Evolutionary conservation across 1,139 yeast species (phyloP), one percentile per base, ranked within the genome.

Genomic region (Hemisphaericaspora subhashii): DNA sequence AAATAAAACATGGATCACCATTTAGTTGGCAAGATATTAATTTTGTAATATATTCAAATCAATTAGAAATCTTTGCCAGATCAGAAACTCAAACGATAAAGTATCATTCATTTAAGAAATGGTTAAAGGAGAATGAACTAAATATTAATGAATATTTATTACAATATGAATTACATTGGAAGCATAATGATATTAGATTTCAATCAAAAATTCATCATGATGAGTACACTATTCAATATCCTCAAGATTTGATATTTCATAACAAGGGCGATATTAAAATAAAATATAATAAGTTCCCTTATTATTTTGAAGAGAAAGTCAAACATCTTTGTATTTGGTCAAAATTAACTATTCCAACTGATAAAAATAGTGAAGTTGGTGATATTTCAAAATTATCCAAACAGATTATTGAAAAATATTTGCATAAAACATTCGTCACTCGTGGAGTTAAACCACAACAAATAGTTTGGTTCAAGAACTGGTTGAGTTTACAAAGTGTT

Each of bases 391-490:
- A 52, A 0, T 47, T 53, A 10, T 68, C 74, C 3, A 66, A 72
- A 42, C 46, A 44, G 1, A 45, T 63, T 3, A 68, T 77, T 7
- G 68, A 68, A 35, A 47, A 42, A 33, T 77, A 74, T 44, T 58
- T 77, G 18, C 45, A 55, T 10, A 62, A 66, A 45, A 76, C 79
- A 0, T 79, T 80, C 52, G 64, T 71, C 25, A 23, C 33, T 17
- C 59, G 67, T 25, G 55, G 57, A 31, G 53, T 72, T 27, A 69
- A 68, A 0, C 50, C 77, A 14, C 64, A 66, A 5, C 57, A 74
- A 38, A 51, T 81, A 10, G 51, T 69, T 3, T 81, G 86, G 86
- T 81, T 81, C 57, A 72, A 80, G 48, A 81, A 81, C 52, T 81
- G 83, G 79, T 72, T 77, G 5, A 66, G 74, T 6, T 58, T 81